These are phyloP conservation scores for Vitis rotundifolia DNA, from an alignment of 164 flowering plant genomes.

Conservation along the genomic window DNA sequence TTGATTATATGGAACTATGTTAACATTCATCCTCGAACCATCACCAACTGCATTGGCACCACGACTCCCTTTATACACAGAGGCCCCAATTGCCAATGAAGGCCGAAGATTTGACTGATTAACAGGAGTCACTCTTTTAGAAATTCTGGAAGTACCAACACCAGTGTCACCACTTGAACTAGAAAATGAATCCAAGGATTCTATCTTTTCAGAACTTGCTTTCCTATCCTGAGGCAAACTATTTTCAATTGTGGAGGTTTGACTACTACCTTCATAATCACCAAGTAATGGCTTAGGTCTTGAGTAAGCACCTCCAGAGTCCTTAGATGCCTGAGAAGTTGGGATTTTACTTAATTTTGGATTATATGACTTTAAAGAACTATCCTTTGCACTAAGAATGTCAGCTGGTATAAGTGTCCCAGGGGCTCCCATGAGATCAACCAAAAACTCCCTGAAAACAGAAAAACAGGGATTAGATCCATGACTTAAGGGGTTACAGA, in stretches of 20 bases:
- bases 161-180: constrained; percentile 35
- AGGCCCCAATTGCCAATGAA: constrained; percentile 41
- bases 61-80: constrained; percentile 51
- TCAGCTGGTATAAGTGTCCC: constrained; percentile 98
- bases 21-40: constrained; percentile 57
- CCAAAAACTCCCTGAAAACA: constrained; percentile 83
- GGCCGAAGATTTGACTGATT: constrained; percentile 36
- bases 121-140: constrained; percentile 24
- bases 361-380: constrained; percentile 39
- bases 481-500: neutral
- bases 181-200: constrained; percentile 30
- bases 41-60: constrained; percentile 45
- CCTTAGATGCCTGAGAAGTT: constrained; percentile 32
- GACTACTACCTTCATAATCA: constrained; percentile 34
- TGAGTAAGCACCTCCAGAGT: constrained; percentile 26
- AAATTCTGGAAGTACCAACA: constrained; percentile 42
- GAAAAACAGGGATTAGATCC: constrained; percentile 23
- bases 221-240: constrained; percentile 23
- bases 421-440: constrained; percentile 99
- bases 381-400: constrained; percentile 58
- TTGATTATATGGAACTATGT: constrained; percentile 59
- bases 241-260: constrained; percentile 23
- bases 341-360: constrained; percentile 43
- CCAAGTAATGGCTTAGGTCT: constrained; percentile 27
- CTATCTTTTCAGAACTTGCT: constrained; percentile 33